Evolutionary conservation across 345 rosid species (phyloP), one percentile per base, ranked within the genome.

Genomic region (Ceriops decandra): DNA sequence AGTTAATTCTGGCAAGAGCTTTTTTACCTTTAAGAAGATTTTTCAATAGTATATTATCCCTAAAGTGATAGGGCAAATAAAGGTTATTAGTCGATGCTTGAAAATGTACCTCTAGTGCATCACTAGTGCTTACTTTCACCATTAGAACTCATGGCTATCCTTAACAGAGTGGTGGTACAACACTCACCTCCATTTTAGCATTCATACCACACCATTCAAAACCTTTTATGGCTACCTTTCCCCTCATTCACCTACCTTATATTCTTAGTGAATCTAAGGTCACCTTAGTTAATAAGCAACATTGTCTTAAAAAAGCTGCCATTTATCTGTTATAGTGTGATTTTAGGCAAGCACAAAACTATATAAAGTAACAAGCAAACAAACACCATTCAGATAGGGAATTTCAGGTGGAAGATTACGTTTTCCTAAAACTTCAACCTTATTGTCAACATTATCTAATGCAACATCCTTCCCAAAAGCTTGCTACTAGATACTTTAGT

Each of bases 321-420:
- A 1, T 51, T 3, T 5, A 5, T 16, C 4, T 51, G 0, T 6
- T 51, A 15, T 5, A 51, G 0, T 5, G 16, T 51, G 1, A 51
- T 6, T 0, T 51, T 2, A 16, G 3, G 1, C 1, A 2, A 13
- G 7, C 1, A 11, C 4, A 16, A 2, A 9, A 16, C 5, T 1
- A 24, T 24, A 51, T 51, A n/a, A 51, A 51, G n/a, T 6, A 16
- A 15, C 6, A 51, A 20, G 21, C 0, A 4, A n/a, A 51, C 3
- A 13, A 13, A 15, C 21, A 15, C 7, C 21, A 1, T 5, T 15
- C 4, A 7, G 7, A 51, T 16, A 5, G 0, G 31, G 31, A 30
- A 5, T 30, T 17, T 6, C 6, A 16, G 0, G n/a, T 51, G 5
- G n/a, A n/a, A 15, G 53, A 51, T 51, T 15, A 5, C 3, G 21